Evolutionary conservation across 2,329 filamentous ascomycete genomes (phyloP), one percentile per base, ranked within the genome.

Genomic region (Penicillium sclerotigenum): DNA sequence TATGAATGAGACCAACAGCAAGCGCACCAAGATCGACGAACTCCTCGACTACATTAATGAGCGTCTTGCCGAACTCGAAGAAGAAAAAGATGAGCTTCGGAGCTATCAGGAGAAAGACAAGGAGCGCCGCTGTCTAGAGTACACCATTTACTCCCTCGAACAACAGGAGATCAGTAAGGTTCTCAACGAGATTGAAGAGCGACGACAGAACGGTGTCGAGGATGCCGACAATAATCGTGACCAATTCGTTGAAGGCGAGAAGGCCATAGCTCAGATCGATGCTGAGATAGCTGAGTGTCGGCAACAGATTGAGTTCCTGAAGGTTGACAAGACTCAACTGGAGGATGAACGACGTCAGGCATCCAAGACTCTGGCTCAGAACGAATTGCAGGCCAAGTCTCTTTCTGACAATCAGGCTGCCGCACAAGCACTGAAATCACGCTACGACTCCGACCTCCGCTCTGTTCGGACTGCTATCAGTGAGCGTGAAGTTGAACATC

Each of bases 1-100:
- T 67, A 96, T 99, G 90, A 85, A 87, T 59, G 94, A 99, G 64
- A 97, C 94, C 16, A 91, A 93, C 73, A 95, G 91, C 76, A 97
- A 97, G 79, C 87, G 91, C 59, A 82, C 87, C 43, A 97, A 97
- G 76, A 97, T 97, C 58, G 94, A 99, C 70, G 91, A 96, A 69
- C 81, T 95, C 13, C 83, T 99, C 13, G 86, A 88, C 51, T 95
- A 94, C 68, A 97, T 99, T 74, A 91, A 94, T 67, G 90, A 95
- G 68, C 87, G 94, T 51, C 80, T 99, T 52, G 82, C 80, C 37
- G 94, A 99, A 73, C 81, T 99, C 0, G 94, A 99, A 73, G 92
- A 96, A 71, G 94, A 99, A 74, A 97, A 97, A 73, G 91, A 97
- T 68, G 95, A 99, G 73, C 80, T 99, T 37, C 86, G 91, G 43